Evolutionary conservation across 2,329 filamentous ascomycete species (phyloP).

Genomic region (Fusarium albidum): DNA sequence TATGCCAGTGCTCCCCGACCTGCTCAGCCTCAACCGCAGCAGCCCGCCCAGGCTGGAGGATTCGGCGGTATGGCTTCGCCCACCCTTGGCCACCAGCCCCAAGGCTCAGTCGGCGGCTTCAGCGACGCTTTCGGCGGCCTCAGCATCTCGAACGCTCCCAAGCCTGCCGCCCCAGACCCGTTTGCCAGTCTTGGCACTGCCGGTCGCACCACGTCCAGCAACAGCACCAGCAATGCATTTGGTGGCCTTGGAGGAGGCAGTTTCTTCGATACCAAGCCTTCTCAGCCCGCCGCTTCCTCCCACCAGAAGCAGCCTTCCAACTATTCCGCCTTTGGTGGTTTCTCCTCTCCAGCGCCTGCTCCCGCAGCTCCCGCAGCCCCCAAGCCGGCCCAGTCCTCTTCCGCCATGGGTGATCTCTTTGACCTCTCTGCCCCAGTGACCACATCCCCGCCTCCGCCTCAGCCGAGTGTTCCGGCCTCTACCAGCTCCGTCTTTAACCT

Average conservation of each 20-base stretch:
- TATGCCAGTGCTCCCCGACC: slow-evolving; percentile 87
- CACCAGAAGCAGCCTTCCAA: slow-evolving; percentile 63
- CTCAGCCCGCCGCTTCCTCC: slow-evolving; percentile 59
- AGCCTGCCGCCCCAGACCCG: slow-evolving; percentile 56
- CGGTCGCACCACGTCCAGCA: slow-evolving; percentile 47
- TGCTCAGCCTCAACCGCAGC: slow-evolving; percentile 57
- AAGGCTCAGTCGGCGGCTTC: slow-evolving; percentile 66
- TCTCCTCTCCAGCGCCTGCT: slow-evolving; percentile 56
- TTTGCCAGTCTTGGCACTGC: slow-evolving; percentile 66
- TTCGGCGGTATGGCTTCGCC: slow-evolving; percentile 75
- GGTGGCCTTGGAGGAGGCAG: slow-evolving; percentile 72
- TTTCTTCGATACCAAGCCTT: slow-evolving; percentile 82
- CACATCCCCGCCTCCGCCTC: slow-evolving; percentile 53
- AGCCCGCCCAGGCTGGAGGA: slow-evolving; percentile 63
- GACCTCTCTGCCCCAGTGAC: slow-evolving; percentile 70
- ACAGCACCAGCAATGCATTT: slow-evolving; percentile 53
- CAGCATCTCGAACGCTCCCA: slow-evolving; percentile 55
- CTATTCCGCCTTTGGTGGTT: slow-evolving; percentile 71
- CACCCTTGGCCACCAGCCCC: slow-evolving; percentile 57
- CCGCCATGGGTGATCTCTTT: slow-evolving; percentile 81
- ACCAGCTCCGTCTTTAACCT: slow-evolving; percentile 83
- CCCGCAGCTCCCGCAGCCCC: slow-evolving; percentile 44
- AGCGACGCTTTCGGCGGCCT: slow-evolving; percentile 74
- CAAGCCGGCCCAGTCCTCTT: slow-evolving; percentile 60
- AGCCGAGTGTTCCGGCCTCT: slow-evolving; percentile 50